Base-by-base conservation (phyloP, 176 grass and related monocot species). In the Cenchrus fungigraminus region DNA sequence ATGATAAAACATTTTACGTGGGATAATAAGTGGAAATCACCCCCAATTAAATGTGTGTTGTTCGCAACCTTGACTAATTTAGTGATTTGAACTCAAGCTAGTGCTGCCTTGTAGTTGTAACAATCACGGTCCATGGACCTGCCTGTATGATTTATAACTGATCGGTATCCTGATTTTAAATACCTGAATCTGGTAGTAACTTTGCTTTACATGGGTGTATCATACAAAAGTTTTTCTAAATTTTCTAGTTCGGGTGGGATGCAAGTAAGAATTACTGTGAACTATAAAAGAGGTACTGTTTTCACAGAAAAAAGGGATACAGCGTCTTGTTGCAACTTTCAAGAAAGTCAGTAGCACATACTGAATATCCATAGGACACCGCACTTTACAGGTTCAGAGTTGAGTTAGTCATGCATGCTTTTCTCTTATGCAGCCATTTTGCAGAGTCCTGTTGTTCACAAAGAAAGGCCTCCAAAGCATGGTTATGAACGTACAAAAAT, bases 401-500 rank as follows among this genome's bases (percentile, higher is more conserved):
- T 83, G 34, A 74, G 84, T 67, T 83, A 40, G 12, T 74, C 55
- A 83, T 79, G 3, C 65, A 73, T 43, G 5, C 0, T 67, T 90
- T 83, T 59, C 56, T 84, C 32, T 46, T 52, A 57, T 89, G 78
- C 83, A 98, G 96, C 71, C 77, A 89, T 98, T 87, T 92, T 98
- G 83, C 91, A 95, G 49, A 82, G 56, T 88, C 93, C 93, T 84
- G 43, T 34, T 81, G 54, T 19, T 81, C 77, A 89, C 69, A 94
- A 90, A 42, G 76, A 86, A 79, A 87, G 82, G 80, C 89, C 93
- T 85, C 75, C 14, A 76, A 85, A 69, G 86, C 91, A 83, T 85
- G 89, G 93, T 34, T 98, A 98, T 82, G 66, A 83, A 37, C 89
- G 89, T 55, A 86, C 82, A 86, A 89, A 94, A 86, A 89, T 98